Percentiles rank a stretch among this genome's conserved stretches.
Conservation (phyloP, 2,329 filamentous ascomycete species). For the Scytalidium lignicola region DNA sequence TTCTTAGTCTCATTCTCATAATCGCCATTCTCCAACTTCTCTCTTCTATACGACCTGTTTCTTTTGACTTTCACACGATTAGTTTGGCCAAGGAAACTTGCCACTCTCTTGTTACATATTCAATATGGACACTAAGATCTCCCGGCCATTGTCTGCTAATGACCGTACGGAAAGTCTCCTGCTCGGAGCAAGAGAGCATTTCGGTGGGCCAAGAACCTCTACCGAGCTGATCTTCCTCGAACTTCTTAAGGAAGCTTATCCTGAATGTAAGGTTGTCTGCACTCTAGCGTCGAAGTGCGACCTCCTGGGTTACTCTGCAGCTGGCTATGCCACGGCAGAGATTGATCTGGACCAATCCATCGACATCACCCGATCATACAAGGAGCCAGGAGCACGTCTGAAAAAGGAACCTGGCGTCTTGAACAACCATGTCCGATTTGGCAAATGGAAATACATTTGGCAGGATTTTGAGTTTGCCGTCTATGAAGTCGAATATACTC, state of each 20-base stretch:
- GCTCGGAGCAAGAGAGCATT: constrained; percentile 2
- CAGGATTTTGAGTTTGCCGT: constrained; percentile 10
- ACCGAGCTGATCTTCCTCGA: constrained; percentile 12
- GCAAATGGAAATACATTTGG: constrained; percentile 13
- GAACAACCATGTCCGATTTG: constrained; percentile 12
- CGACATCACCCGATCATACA: constrained; percentile 7
- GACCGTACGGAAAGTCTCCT: no score
- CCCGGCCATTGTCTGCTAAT: no score
- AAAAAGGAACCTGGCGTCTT: constrained; percentile 3
- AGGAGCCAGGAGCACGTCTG: constrained; percentile 4
- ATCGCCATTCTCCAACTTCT: no score
- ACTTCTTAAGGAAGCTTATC: constrained; percentile 6
- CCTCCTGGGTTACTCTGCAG: constrained; percentile 15
- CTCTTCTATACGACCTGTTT: no score
- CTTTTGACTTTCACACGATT: no score
- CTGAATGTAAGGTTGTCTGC: constrained; percentile 8
- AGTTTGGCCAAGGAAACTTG: no score
- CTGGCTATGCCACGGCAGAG: constrained; percentile 9
- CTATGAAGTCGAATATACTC: constrained; percentile 13
- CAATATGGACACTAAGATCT: no score
- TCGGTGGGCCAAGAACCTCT: constrained; percentile 1
- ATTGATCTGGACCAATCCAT: constrained; percentile 4
- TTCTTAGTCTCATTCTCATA: no score
- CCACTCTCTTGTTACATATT: no score
- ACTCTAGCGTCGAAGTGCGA: constrained; percentile 7